Base-by-base conservation (phyloP, 192 early-diverging fungal genomes). In the Dissophora ornata region DNA sequence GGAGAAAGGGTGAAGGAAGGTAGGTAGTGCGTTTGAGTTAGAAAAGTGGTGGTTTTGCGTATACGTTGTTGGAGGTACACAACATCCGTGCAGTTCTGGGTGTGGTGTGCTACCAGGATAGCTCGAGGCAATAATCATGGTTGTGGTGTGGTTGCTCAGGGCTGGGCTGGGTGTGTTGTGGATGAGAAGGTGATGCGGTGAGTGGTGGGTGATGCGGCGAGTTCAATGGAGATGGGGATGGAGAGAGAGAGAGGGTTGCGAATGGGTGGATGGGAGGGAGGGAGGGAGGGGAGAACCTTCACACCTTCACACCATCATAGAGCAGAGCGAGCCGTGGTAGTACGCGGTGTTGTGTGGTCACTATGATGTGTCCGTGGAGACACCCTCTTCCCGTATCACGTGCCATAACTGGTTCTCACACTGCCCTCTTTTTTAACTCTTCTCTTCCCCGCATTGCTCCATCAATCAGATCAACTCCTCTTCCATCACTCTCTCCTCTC, bases 41-140 rank as follows among this genome's bases (percentile, higher is more conserved):
- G n/a, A n/a, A n/a, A n/a, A n/a, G n/a, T n/a, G n/a, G n/a, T n/a
- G n/a, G n/a, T n/a, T n/a, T n/a, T n/a, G n/a, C n/a, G n/a, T n/a
- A n/a, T n/a, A n/a, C n/a, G n/a, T n/a, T n/a, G n/a, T n/a, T n/a
- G n/a, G n/a, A n/a, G n/a, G n/a, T n/a, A n/a, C n/a, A n/a, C n/a
- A n/a, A n/a, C n/a, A n/a, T n/a, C n/a, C n/a, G n/a, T n/a, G n/a
- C n/a, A n/a, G n/a, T n/a, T n/a, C n/a, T n/a, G n/a, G n/a, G n/a
- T 9, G 9, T 10, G 7, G 41, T 47, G 46, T 61, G 4, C 44
- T 42, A 67, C 64, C 67, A 45, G 67, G 67, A 41, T 69, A 69
- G 19, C 67, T 69, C 34, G 67, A 69, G 49, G 67, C 50, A 13
- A 69, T 36, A 34, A 69, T 69, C 67, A 69, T 69, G 52, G 25